Conservation (phyloP, 306 rosid genomes). For the Pueraria montana region DNA sequence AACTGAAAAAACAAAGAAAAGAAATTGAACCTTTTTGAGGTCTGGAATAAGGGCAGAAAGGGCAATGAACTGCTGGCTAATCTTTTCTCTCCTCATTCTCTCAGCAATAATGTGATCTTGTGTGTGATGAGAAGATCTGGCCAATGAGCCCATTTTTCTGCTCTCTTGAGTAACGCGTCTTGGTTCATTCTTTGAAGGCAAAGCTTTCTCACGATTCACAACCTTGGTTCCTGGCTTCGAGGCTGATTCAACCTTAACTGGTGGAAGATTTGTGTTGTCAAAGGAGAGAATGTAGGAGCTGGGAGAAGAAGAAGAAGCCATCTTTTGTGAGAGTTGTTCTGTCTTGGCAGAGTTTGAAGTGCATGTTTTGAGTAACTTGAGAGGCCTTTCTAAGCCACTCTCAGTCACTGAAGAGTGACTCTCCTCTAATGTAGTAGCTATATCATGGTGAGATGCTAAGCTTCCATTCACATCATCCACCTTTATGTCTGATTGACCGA, state of each 20-base stretch:
- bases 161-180: constrained; percentile 23
- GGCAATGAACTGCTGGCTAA: constrained; percentile 74
- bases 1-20: too few relatives aligned
- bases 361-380: background rate
- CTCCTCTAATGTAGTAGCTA: constrained; percentile 23
- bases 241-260: background rate
- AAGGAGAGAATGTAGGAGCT: constrained; percentile 62
- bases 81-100: constrained; percentile 79
- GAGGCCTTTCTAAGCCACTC: constrained; percentile 54
- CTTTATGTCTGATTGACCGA: constrained; percentile 41
- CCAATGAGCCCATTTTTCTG: constrained; percentile 40
- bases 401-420: constrained; percentile 37
- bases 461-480: constrained; percentile 25
- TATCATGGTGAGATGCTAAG: constrained; percentile 18
- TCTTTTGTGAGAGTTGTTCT: constrained; percentile 40
- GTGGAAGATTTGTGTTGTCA: constrained; percentile 43
- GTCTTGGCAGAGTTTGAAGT: background rate
- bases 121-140: constrained; percentile 53
- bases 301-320: constrained; percentile 52
- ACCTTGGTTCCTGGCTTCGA: constrained; percentile 57
- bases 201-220: background rate
- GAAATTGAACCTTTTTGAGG: constrained; percentile 69
- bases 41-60: constrained; percentile 83
- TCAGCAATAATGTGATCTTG: constrained; percentile 84
- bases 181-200: constrained; percentile 30